phyloP scores from a whole-genome alignment of 345 rosid species.

The Populus euphratica region DNA sequence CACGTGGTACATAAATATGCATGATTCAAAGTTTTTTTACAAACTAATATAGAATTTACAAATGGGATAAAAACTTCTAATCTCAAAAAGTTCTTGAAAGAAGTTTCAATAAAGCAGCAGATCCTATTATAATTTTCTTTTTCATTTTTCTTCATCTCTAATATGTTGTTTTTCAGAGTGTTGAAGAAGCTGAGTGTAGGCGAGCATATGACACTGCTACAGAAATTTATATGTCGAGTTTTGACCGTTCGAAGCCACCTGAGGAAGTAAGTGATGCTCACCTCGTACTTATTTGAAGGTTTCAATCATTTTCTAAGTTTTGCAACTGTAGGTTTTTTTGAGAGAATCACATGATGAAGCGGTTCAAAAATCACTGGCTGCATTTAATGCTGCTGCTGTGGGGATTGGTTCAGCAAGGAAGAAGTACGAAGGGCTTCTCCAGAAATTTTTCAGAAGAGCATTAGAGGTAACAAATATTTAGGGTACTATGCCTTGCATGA shows the following conservation, averaged over 20 bases:
- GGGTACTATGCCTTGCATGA: neutral
- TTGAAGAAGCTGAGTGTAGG: slow-evolving; percentile 96
- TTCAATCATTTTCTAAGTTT: slow-evolving; percentile 27
- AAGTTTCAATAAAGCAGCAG: neutral
- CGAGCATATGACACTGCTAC: slow-evolving; percentile 82
- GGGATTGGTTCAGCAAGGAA: slow-evolving; percentile 76
- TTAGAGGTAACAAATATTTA: slow-evolving; percentile 58
- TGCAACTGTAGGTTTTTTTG: slow-evolving; percentile 53
- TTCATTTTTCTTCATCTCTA: neutral
- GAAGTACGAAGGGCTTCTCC: slow-evolving; percentile 82
- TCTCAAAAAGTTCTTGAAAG: neutral
- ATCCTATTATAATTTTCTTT: neutral
- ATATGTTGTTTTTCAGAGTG: slow-evolving; percentile 56
- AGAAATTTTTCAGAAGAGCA: slow-evolving; percentile 70
- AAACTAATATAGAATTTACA: neutral
- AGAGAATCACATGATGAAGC: slow-evolving; percentile 95
- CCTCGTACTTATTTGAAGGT: slow-evolving; percentile 13
- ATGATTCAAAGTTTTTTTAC: neutral
- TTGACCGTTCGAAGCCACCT: slow-evolving; percentile 70
- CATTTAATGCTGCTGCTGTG: slow-evolving; percentile 71
- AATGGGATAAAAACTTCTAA: neutral
- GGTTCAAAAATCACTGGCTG: slow-evolving; percentile 60
- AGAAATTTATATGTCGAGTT: slow-evolving; percentile 59
- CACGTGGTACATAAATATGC: neutral
- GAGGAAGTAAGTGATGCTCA: slow-evolving; percentile 64